Evolutionary conservation across 352 stramenopile genomes (phyloP), one percentile per base, ranked within the genome.

Genomic region (Phytophthora vignae): DNA sequence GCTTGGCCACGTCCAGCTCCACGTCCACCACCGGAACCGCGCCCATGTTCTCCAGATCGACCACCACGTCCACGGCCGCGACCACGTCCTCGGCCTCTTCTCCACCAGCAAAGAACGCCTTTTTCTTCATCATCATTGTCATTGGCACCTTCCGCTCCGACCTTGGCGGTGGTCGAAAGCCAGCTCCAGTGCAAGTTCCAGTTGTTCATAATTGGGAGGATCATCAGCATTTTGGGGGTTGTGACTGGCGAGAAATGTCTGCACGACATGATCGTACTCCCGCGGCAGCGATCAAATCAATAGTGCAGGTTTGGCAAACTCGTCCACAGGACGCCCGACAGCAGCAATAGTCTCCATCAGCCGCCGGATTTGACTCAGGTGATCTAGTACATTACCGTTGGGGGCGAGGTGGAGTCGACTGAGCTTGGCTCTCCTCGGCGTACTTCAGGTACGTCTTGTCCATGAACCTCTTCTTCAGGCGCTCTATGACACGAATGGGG

Each of bases 211-310:
- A 38, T 60, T 67, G 4, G 60, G 60, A 7, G 49, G 49, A 15
- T 67, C 48, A 46, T 67, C 19, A 36, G 12, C 11, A 49, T 60
- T 4, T 25, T 27, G 31, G 8, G 49, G 50, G 4, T 22, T 29
- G 21, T 67, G 60, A 12, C 27, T 58, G 6, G 49, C 48, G 3
- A 67, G 21, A 31, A 60, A 60, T 9, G 33, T 67, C 22, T 67
- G n/a, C 9, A 67, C 49, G 6, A 60, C 60, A 25, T 67, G 17
- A 21, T 67, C 49, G 36, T 67, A 67, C 6, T 60, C 33, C 3
- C 38, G 36, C 11, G 50, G 44, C 9, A 65, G 44, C 1, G 40
- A 65, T 36, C 40, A 15, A 49, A 49, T 49, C 40, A 49, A 3
- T 49, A 67, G 11, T 11, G 60, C 33, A 31, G 25, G 49, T 22